phyloP scores from a whole-genome alignment of 192 early-diverging fungal genomes.

The Powellomyces hirtus region DNA sequence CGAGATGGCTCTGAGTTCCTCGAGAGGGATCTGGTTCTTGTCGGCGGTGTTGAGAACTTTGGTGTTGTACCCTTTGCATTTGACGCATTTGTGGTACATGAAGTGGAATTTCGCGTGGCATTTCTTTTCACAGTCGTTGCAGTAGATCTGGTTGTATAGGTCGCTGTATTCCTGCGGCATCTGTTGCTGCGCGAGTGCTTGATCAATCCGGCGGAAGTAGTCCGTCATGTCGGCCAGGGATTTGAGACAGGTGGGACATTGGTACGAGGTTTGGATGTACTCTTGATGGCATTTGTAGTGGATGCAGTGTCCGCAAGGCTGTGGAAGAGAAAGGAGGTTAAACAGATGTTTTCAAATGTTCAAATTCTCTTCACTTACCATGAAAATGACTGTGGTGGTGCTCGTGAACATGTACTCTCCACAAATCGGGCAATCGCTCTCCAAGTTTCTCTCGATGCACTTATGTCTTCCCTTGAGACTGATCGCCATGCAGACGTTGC shows the following conservation, averaged over 20 bases:
- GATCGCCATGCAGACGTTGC: constrained; percentile 87
- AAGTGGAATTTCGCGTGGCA: constrained; percentile 88
- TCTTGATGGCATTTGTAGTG: constrained; percentile 82
- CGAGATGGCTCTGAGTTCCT: background rate
- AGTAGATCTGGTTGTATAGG: constrained; percentile 71
- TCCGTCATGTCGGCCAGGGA: constrained; percentile 80
- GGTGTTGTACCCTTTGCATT: constrained; percentile 90
- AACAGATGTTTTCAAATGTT: background rate
- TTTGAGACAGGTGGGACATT: constrained; percentile 93
- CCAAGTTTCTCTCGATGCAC: constrained; percentile 88
- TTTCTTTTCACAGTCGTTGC: constrained; percentile 93
- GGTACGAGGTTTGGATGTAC: constrained; percentile 86
- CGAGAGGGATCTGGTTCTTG: constrained; percentile 3
- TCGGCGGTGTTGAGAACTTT: constrained; percentile 67
- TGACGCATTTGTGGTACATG: constrained; percentile 89
- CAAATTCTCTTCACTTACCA: constrained; percentile 51
- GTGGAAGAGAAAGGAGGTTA: background rate
- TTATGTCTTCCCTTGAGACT: constrained; percentile 71
- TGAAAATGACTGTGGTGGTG: constrained; percentile 74
- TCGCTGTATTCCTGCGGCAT: constrained; percentile 92
- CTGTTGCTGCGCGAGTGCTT: constrained; percentile 68
- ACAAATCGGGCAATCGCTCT: constrained; percentile 94
- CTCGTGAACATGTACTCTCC: constrained; percentile 94
- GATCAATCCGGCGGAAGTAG: constrained; percentile 83
- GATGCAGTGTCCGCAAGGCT: constrained; percentile 91